These are phyloP conservation scores for Lolium rigidum DNA, from an alignment of 176 grass and related monocot genomes.

Conservation along the genomic window DNA sequence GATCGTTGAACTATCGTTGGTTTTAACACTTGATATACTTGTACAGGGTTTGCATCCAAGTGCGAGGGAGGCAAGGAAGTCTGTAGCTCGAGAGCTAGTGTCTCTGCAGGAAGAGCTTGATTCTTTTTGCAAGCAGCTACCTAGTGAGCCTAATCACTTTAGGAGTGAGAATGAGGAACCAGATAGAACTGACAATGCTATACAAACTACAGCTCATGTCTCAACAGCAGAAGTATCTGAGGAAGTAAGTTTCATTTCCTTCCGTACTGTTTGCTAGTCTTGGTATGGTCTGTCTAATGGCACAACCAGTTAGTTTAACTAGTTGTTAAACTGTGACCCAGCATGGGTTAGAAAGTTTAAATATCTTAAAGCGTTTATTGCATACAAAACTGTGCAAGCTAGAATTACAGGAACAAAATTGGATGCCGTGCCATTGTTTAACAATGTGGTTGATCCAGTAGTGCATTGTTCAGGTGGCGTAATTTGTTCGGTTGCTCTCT, in stretches of 20 bases:
- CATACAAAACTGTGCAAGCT: not conserved
- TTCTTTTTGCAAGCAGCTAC: conserved; percentile 37
- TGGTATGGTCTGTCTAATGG: not conserved
- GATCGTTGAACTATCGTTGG: not conserved
- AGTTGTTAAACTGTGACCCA: not conserved
- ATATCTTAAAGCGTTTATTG: not conserved
- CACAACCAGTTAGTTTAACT: not conserved
- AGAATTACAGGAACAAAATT: not conserved
- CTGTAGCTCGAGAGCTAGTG: conserved; percentile 66
- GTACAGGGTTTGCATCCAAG: conserved; percentile 64
- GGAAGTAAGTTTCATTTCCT: conserved; percentile 14
- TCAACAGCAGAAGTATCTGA: conserved; percentile 35
- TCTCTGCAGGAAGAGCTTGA: conserved; percentile 82
- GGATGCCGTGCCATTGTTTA: not conserved
- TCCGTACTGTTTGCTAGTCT: not conserved
- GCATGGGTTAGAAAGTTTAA: not conserved
- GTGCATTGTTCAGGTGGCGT: not conserved
- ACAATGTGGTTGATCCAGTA: not conserved
- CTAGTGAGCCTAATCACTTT: conserved; percentile 10
- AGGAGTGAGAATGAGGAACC: conserved; percentile 14
- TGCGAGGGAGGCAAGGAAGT: conserved; percentile 77
- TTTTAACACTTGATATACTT: conserved; percentile 32
- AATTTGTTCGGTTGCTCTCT: not conserved
- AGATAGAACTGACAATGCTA: not conserved
- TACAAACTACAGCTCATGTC: not conserved